phyloP scores from a whole-genome alignment of 495 filamentous ascomycete genomes.

The Lasiosphaeria ovina region DNA sequence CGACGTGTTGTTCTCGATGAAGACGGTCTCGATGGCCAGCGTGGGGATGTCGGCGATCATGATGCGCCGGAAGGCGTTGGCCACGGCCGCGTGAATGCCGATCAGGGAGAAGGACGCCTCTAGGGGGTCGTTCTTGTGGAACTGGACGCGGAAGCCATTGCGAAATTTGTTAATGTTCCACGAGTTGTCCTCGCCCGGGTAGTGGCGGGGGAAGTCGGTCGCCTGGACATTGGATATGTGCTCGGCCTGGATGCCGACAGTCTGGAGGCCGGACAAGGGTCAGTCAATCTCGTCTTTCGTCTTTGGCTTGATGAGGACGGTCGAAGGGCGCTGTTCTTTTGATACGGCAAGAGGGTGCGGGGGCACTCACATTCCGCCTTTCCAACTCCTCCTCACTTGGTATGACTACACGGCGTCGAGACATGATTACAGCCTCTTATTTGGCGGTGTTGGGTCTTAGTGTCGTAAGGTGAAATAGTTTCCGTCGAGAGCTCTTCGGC shows the following conservation, averaged over 20 bases:
- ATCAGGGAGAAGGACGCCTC: slow-evolving; percentile 87
- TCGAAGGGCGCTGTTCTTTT: too few relatives aligned
- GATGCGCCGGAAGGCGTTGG: slow-evolving; percentile 97
- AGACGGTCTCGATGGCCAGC: slow-evolving; percentile 89
- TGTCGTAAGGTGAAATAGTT: too few relatives aligned
- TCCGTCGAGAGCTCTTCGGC: too few relatives aligned
- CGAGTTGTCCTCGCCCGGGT: slow-evolving; percentile 81
- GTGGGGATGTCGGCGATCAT: slow-evolving; percentile 92
- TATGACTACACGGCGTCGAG: slow-evolving; percentile 16
- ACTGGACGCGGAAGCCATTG: slow-evolving; percentile 66
- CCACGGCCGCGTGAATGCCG: slow-evolving; percentile 85
- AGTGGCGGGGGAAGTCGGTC: slow-evolving; percentile 88
- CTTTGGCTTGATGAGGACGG: too few relatives aligned
- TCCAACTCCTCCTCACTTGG: slow-evolving; percentile 42
- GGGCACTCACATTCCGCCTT: slow-evolving; percentile 38
- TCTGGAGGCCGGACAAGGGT: slow-evolving; percentile 45
- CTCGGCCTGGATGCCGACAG: slow-evolving; percentile 81
- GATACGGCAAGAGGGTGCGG: neutral
- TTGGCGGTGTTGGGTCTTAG: slow-evolving; percentile 2
- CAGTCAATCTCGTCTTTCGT: neutral
- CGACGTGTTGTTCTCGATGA: slow-evolving; percentile 89
- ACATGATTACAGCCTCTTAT: neutral
- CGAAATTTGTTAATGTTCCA: slow-evolving; percentile 81
- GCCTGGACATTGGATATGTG: slow-evolving; percentile 84
- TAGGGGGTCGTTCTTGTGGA: slow-evolving; percentile 73